Evolutionary conservation across 352 stramenopile genomes (phyloP).

Genomic region (Phytopythium helicoides): DNA sequence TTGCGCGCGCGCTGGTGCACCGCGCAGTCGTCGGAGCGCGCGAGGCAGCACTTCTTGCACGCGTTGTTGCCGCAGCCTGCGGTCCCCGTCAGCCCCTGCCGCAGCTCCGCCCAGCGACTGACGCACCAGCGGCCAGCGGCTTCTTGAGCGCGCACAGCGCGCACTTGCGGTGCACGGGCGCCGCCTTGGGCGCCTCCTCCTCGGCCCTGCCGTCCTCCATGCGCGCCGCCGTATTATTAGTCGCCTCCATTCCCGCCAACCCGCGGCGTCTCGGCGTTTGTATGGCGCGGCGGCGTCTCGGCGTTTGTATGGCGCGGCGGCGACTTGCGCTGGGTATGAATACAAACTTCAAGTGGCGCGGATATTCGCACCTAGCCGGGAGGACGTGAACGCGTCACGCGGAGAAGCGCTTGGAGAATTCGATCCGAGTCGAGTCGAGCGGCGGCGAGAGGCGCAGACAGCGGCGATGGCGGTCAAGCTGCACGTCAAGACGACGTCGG

Average conservation of each 20-base stretch:
- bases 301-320: no score
- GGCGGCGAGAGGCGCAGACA: no score
- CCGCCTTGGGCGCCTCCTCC: slow-evolving; percentile 17
- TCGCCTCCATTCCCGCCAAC: no score
- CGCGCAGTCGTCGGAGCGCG: slow-evolving; percentile 29
- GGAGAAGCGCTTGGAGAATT: no score
- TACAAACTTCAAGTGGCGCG: no score
- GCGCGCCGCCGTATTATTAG: no score
- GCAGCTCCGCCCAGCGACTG: background rate
- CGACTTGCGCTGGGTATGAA: no score
- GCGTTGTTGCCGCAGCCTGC: slow-evolving; percentile 40
- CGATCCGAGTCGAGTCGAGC: background rate
- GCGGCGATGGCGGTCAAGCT: slow-evolving; percentile 58
- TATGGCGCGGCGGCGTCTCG: no score
- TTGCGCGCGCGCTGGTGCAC: slow-evolving; percentile 33
- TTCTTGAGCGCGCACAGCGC: slow-evolving; percentile 51
- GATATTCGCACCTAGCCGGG: background rate
- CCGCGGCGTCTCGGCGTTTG: background rate
- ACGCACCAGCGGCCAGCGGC: slow-evolving; percentile 18
- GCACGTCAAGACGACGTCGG: slow-evolving; percentile 81
- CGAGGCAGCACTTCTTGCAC: slow-evolving; percentile 76
- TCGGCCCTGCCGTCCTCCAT: no score
- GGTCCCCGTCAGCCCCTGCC: background rate
- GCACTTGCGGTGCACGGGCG: slow-evolving; percentile 19
- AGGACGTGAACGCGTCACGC: slow-evolving; percentile 1